These are phyloP conservation scores for Copromyces sp. DNA, from an alignment of 495 filamentous ascomycete genomes.

Conservation along the genomic window DNA sequence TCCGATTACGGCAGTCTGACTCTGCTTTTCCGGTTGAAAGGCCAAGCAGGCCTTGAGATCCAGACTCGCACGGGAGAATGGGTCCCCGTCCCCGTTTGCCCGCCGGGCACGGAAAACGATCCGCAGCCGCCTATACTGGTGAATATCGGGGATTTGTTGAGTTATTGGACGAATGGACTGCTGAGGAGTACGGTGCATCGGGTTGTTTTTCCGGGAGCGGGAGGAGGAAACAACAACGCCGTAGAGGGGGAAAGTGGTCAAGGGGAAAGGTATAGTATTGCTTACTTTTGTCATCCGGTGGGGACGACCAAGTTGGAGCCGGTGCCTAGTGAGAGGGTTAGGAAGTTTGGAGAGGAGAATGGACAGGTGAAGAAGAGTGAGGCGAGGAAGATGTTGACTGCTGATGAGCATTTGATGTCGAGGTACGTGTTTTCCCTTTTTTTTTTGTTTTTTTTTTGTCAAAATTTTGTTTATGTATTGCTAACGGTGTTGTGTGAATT, in stretches of 20 bases:
- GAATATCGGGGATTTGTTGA: conserved; percentile 86
- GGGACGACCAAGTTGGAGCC: conserved; percentile 56
- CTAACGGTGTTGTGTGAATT: not conserved
- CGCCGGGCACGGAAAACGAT: conserved; percentile 41
- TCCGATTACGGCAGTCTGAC: conserved; percentile 88
- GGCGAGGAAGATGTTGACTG: conserved; percentile 59
- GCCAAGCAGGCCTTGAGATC: conserved; percentile 83
- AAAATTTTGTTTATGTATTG: not conserved
- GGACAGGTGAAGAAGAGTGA: conserved; percentile 31
- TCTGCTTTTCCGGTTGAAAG: conserved; percentile 72
- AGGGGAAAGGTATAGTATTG: conserved; percentile 66
- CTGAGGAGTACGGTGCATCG: conserved; percentile 80
- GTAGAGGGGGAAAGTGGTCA: conserved; percentile 43
- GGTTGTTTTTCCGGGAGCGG: conserved; percentile 60
- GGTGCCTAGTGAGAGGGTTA: conserved; percentile 58
- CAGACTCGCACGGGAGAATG: conserved; percentile 47
- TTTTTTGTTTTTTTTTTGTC: not conserved
- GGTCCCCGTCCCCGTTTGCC: conserved; percentile 53
- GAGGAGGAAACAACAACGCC: conserved; percentile 7
- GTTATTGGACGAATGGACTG: conserved; percentile 83
- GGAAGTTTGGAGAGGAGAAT: conserved; percentile 8
- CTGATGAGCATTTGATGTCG: conserved; percentile 70
- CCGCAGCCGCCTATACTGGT: conserved; percentile 69
- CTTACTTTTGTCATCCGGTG: conserved; percentile 84
- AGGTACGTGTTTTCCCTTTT: conserved; percentile 9